Percentiles rank a stretch among this genome's conserved stretches.
phyloP scores from a whole-genome alignment of 306 rosid species.

The Alnus glutinosa region DNA sequence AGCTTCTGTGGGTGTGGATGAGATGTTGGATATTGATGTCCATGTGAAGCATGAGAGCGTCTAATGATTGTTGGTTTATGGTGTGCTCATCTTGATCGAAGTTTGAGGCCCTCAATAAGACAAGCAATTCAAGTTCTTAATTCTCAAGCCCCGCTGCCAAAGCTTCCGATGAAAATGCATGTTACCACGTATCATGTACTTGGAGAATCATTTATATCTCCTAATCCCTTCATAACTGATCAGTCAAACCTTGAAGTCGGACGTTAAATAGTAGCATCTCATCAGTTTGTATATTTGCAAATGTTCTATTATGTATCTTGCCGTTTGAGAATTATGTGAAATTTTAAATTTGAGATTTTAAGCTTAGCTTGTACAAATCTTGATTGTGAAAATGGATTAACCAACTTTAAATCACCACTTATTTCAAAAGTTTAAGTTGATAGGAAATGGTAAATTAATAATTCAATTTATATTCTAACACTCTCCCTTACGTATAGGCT shows the following conservation, averaged over 20 bases:
- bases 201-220: background rate
- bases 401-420: too few relatives aligned
- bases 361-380: too few relatives aligned
- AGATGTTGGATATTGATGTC: background rate
- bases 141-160: background rate
- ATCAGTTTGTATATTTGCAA: too few relatives aligned
- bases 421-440: too few relatives aligned
- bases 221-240: background rate
- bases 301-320: too few relatives aligned
- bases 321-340: too few relatives aligned
- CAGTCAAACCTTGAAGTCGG: background rate
- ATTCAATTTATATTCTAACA: too few relatives aligned
- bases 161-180: background rate
- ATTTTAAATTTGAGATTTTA: too few relatives aligned
- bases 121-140: constrained; percentile 10
- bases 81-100: background rate
- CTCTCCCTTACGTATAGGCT: too few relatives aligned
- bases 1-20: background rate
- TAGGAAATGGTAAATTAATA: too few relatives aligned
- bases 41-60: background rate
- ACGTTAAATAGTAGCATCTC: too few relatives aligned
- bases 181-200: background rate
- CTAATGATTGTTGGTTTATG: background rate
- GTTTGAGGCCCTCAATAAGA: background rate
- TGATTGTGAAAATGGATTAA: too few relatives aligned